Evolutionary conservation across 257 asterid species (phyloP), one percentile per base, ranked within the genome.

Genomic region (Solanum chiquidenum): DNA sequence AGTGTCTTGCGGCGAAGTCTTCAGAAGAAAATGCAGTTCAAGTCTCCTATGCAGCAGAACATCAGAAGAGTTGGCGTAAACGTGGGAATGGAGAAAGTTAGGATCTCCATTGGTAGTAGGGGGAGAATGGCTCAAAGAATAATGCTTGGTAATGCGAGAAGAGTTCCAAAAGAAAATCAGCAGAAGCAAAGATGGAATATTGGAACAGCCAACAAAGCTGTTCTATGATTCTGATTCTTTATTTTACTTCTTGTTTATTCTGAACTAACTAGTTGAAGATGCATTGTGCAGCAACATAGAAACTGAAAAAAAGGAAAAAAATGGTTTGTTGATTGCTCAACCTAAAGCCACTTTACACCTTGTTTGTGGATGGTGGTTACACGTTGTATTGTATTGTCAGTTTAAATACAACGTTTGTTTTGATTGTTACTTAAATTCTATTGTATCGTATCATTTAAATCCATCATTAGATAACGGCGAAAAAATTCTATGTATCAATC

Each of bases 71-170:
- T 93, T 44, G 99, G 99, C 20, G 94, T 96, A 5, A 97, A 95
- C 38, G 98, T 97, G 69, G 99, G 98, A 31, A 91, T 74, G 93
- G 99, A 97, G 92, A 97, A 94, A 91, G 92, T 95, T 29, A 90
- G 98, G 91, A 94, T 97, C 38, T 96, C 99, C 1, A 97, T 97
- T 14, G 99, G 99, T 83, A 90, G 97, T 46, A 91, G 98, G 77
- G 98, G 98, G 76, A 90, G 89, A 86, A 89, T 89, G 89, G 98
- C 94, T 18, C 97, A 92, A n/a, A 88, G 98, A 82, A 86, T 90
- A 88, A 88, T 91, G 60, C 94, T 94, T 8, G 91, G 95, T 23
- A 93, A 83, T 90, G 95, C 96, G 68, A 94, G 95, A 92, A 93
- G 95, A 90, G 95, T 89, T 66, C 75, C 93, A 12, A 94, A 87